Conservation (phyloP, 805 yeast species). For the Ogataea pilisensis region DNA sequence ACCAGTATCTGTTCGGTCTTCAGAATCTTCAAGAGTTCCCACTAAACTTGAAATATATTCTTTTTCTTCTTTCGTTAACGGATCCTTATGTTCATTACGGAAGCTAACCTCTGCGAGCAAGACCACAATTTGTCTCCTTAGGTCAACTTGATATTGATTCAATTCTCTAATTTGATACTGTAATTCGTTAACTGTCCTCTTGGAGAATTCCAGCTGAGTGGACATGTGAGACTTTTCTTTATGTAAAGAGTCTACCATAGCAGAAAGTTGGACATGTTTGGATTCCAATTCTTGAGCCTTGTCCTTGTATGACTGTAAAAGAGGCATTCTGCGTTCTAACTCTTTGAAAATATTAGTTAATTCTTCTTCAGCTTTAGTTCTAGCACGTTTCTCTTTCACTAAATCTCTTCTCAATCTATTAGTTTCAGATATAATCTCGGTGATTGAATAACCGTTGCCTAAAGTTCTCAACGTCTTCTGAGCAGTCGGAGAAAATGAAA, state of each 20-base stretch:
- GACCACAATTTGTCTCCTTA: constrained; percentile 78
- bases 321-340: constrained; percentile 74
- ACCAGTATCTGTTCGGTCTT: constrained; percentile 61
- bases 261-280: constrained; percentile 51
- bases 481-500: constrained; percentile 52
- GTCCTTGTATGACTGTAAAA: constrained; percentile 61
- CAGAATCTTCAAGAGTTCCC: constrained; percentile 16
- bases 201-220: constrained; percentile 20
- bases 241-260: constrained; percentile 49
- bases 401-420: constrained; percentile 61
- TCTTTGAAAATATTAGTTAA: constrained; percentile 70
- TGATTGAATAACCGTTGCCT: constrained; percentile 51
- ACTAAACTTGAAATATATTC: constrained; percentile 57
- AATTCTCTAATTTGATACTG: constrained; percentile 45
- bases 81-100: constrained; percentile 50
- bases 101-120: constrained; percentile 64
- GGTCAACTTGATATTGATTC: constrained; percentile 59
- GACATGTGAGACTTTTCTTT: constrained; percentile 34
- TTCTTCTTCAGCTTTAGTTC: constrained; percentile 65
- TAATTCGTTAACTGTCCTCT: constrained; percentile 36
- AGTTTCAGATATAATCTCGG: constrained; percentile 62
- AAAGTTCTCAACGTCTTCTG: constrained; percentile 43
- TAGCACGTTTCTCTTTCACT: constrained; percentile 65
- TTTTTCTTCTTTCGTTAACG: constrained; percentile 62
- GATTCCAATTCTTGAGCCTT: constrained; percentile 53